phyloP scores from a whole-genome alignment of 176 grass and related monocot species.

The Lolium rigidum region DNA sequence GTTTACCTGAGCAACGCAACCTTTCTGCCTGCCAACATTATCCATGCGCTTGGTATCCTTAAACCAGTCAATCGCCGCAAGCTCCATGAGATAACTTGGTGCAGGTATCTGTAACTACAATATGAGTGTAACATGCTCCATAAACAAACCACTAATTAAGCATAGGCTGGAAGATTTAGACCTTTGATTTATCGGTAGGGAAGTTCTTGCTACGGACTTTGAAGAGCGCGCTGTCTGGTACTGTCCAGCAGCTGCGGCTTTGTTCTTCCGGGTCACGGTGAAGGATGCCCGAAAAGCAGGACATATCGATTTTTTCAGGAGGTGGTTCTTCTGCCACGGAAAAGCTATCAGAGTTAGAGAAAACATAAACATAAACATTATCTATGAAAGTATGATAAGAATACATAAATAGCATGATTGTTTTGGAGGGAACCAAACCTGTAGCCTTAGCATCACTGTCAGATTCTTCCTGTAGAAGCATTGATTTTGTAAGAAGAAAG shows the following conservation, averaged over 20 bases:
- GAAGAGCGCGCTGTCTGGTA: constrained; percentile 82
- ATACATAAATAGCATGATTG: background rate
- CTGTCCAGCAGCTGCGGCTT: constrained; percentile 78
- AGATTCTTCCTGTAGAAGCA: constrained; percentile 49
- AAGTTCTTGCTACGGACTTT: constrained; percentile 94
- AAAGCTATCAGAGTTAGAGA: constrained; percentile 19
- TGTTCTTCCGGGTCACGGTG: constrained; percentile 63
- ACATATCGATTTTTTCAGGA: constrained; percentile 66
- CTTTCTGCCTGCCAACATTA: constrained; percentile 72
- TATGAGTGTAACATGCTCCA: background rate
- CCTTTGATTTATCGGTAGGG: constrained; percentile 90
- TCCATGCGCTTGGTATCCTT: constrained; percentile 89
- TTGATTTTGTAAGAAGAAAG: constrained; percentile 33
- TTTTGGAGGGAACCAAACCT: constrained; percentile 46
- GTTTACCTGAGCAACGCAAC: constrained; percentile 81
- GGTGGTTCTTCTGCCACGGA: constrained; percentile 56
- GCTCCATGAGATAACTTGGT: constrained; percentile 82
- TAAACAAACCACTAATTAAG: background rate
- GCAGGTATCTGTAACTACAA: constrained; percentile 68
- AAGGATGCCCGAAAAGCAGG: constrained; percentile 79
- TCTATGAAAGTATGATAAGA: background rate
- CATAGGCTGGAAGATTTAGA: constrained; percentile 38
- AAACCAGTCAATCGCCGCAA: constrained; percentile 86
- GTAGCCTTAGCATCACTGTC: constrained; percentile 58
- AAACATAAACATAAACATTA: too few relatives aligned